Percentiles rank a stretch among this genome's conserved stretches.
Evolutionary conservation across 306 rosid genomes (phyloP).

Genomic region (Lathyrus oleraceus): DNA sequence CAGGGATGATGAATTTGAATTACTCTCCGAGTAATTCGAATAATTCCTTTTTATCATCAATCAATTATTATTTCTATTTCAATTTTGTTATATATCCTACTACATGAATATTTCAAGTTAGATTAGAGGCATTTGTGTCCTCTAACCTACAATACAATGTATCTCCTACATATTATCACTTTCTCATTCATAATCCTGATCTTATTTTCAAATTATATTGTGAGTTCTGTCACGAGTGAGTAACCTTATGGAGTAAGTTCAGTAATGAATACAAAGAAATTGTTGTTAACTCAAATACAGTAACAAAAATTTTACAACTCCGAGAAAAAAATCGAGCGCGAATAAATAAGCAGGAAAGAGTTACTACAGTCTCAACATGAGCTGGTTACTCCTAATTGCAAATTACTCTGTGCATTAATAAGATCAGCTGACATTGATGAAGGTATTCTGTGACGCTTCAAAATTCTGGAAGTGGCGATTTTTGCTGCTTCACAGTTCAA

Average conservation of each 20-base stretch:
- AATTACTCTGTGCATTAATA: slow-evolving; percentile 33
- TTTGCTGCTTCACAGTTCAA: slow-evolving; percentile 64
- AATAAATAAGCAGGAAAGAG: background rate
- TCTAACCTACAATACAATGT: background rate
- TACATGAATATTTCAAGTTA: too few species aligned
- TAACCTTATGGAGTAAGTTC: background rate
- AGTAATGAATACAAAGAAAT: background rate
- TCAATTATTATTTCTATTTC: background rate
- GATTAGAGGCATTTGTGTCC: background rate
- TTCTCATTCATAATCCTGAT: background rate
- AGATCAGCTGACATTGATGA: slow-evolving; percentile 71
- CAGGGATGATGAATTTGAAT: slow-evolving; percentile 88
- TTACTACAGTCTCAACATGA: slow-evolving; percentile 21
- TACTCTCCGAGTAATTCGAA: slow-evolving; percentile 16
- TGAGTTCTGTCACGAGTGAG: background rate
- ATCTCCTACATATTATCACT: background rate
- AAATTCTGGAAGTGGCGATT: slow-evolving; percentile 65
- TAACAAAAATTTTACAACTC: background rate
- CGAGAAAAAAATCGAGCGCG: background rate
- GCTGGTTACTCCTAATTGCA: slow-evolving; percentile 18
- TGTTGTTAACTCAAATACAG: background rate
- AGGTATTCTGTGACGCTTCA: slow-evolving; percentile 83
- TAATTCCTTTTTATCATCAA: background rate
- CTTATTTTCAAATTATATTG: background rate
- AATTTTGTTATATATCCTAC: background rate